Percentiles rank a stretch among this genome's conserved stretches.
Conservation (phyloP, 371 early-diverging fungal genomes). For the Mucor circinelloides region DNA sequence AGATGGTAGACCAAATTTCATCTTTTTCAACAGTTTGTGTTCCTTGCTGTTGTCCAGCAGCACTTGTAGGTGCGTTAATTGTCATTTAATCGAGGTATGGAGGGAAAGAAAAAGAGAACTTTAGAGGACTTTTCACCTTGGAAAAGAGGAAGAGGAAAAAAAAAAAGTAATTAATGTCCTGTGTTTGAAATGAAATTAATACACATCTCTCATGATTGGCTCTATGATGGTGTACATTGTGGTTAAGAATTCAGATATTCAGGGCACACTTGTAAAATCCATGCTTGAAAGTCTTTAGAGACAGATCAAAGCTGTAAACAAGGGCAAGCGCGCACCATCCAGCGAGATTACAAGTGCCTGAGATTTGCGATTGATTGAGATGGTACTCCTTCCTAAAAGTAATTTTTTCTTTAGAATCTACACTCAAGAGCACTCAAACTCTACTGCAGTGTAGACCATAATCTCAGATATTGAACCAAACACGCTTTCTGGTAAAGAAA, state of each 20-base stretch:
- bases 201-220: not conserved
- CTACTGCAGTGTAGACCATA: too few relatives aligned
- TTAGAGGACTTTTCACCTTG: not conserved
- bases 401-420: too few relatives aligned
- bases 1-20: conserved; percentile 79
- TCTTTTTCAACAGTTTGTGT: conserved; percentile 32
- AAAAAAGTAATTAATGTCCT: conserved; percentile 4
- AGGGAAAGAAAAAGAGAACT: not conserved
- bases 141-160: not conserved
- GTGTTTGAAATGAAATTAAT: conserved; percentile 6
- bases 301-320: not conserved
- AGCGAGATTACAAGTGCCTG: too few relatives aligned
- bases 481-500: too few relatives aligned
- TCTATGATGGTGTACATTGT: not conserved
- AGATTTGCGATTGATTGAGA: too few relatives aligned
- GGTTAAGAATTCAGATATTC: not conserved
- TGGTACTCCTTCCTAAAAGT: too few relatives aligned
- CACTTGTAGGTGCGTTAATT: conserved; percentile 7
- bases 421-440: too few relatives aligned
- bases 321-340: not conserved
- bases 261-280: not conserved
- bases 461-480: too few relatives aligned
- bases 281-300: not conserved
- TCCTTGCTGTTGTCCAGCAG: conserved; percentile 12
- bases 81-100: conserved; percentile 4